These are phyloP conservation scores for Botrytis medusae DNA, from an alignment of 2,329 filamentous ascomycete species.

Conservation along the genomic window DNA sequence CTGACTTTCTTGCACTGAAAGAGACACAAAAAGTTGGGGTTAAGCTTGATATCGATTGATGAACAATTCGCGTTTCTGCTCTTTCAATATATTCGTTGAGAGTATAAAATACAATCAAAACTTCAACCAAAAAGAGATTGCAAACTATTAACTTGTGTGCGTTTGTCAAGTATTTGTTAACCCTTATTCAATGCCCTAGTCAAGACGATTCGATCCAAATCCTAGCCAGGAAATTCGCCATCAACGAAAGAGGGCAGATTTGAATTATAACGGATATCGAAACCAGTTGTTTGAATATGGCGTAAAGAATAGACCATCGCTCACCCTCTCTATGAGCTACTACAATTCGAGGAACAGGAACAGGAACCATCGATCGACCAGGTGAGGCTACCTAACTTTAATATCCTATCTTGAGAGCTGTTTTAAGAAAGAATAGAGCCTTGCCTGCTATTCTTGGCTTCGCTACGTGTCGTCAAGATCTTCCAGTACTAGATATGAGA, in stretches of 20 bases:
- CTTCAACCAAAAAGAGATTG: not conserved
- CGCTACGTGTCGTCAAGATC: not conserved
- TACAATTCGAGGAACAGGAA: not conserved
- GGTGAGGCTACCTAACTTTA: not conserved
- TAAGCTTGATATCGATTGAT: not conserved
- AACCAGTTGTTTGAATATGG: not conserved
- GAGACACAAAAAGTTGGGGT: not conserved
- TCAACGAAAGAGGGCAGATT: not conserved
- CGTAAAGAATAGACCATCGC: not conserved
- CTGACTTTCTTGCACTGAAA: not conserved
- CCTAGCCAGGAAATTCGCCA: not conserved
- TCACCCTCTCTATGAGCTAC: not conserved
- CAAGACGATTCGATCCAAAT: not conserved
- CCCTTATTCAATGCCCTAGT: not conserved
- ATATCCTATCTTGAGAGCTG: not conserved
- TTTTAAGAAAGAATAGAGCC: not conserved
- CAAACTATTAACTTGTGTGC: not conserved
- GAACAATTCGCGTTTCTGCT: not conserved
- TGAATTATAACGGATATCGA: not conserved
- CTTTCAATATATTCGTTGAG: too few species aligned
- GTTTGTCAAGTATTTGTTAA: not conserved
- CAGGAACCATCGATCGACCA: not conserved
- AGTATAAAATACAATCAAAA: not conserved
- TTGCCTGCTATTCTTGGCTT: not conserved
- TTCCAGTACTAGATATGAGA: not conserved